Evolutionary conservation across 2,329 filamentous ascomycete genomes (phyloP), one percentile per base, ranked within the genome.

Genomic region (Plectosphaerella plurivora): DNA sequence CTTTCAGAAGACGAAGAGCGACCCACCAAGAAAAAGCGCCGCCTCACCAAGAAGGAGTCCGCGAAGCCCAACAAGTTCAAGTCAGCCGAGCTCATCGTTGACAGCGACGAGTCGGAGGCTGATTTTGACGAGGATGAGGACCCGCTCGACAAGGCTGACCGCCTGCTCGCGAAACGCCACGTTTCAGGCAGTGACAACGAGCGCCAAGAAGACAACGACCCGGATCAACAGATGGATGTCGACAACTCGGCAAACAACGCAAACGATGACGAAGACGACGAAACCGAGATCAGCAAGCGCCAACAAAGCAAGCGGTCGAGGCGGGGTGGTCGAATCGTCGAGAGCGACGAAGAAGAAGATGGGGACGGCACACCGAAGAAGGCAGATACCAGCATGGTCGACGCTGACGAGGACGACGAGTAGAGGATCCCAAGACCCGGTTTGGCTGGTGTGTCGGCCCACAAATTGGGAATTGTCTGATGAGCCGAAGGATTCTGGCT

Each of bases 31-130:
- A 87, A 87, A 68, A 83, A 82, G 63, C 79, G 82, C 52, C 79
- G 73, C 54, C 78, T 80, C 62, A 77, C 71, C 15, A 70, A 70
- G 57, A 72, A 72, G 55, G 78, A 82, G 57, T 73, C 71, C 55
- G 69, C 71, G 51, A 62, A 63, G 25, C 49, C 55, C 49, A 59
- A 65, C 67, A 95, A 96, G 70, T 96, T 83, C 77, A 96, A 96
- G 79, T 92, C 88, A 49, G 85, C 82, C 2, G 91, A 96, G 69
- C 83, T 91, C 56, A 84, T 96, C 25, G 87, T 90, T 45, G 88
- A 93, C 57, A 90, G 86, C 55, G 82, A 81, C 15, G 81, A 25
- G 44, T 18, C 41, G n/a, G 15, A 10, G 18, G 44, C 67, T 65
- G 8, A 60, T 62, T 7, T 73, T 68, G 3, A 61, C 1, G 65